Evolutionary conservation across 441 rosid species (phyloP).

Genomic region (Croton setiger): DNA sequence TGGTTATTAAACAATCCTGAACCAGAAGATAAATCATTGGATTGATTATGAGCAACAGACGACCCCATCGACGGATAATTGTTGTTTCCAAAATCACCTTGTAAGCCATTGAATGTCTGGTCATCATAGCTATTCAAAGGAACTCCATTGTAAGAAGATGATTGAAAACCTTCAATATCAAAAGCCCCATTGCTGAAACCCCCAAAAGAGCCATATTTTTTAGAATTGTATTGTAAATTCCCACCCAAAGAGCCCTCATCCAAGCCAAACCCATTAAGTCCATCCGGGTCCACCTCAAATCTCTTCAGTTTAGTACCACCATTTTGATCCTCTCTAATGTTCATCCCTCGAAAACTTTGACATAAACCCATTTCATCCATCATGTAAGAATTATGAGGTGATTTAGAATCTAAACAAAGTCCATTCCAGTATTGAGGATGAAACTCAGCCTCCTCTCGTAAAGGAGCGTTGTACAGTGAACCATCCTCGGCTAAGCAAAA

Average conservation of each 20-base stretch:
- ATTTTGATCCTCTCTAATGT: conserved; percentile 37
- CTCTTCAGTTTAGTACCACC: conserved; percentile 31
- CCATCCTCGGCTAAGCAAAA: conserved; percentile 32
- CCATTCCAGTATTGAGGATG: conserved; percentile 30
- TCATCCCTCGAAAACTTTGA: conserved; percentile 39
- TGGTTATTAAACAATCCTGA: conserved; percentile 25
- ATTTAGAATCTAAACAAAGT: conserved; percentile 28
- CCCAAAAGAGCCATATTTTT: conserved; percentile 23
- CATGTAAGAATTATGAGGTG: conserved; percentile 21
- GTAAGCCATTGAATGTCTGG: conserved; percentile 29
- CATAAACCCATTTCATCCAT: conserved; percentile 39
- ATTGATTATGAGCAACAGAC: conserved; percentile 21
- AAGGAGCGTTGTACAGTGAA: conserved; percentile 15
- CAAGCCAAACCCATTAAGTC: conserved; percentile 20
- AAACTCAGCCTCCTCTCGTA: conserved; percentile 21
- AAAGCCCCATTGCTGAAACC: conserved; percentile 24
- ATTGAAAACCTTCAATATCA: conserved; percentile 29
- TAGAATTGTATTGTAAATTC: conserved; percentile 17
- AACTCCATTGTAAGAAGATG: conserved; percentile 23
- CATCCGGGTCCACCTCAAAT: conserved; percentile 32
- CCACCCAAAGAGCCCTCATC: conserved; percentile 24
- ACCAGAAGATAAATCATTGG: conserved; percentile 20
- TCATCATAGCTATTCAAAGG: conserved; percentile 25
- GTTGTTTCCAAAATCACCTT: conserved; percentile 27
- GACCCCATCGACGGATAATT: conserved; percentile 28